Evolutionary conservation across 805 yeast genomes (phyloP), one percentile per base, ranked within the genome.

Genomic region (Saccharomycopsis sp.): DNA sequence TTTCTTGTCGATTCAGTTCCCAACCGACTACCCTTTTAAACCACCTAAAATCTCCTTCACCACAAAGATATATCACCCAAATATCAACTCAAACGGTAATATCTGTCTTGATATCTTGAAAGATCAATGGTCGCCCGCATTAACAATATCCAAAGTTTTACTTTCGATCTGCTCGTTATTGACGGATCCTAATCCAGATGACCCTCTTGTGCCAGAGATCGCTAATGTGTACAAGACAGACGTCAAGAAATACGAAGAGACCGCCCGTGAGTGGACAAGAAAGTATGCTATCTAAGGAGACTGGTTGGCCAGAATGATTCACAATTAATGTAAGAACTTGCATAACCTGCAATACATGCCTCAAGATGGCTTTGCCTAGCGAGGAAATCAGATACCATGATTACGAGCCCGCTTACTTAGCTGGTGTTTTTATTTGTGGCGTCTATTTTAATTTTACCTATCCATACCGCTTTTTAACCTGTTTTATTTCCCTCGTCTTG

Each of bases 81-180:
- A 93, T 76, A 93, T 93, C 78, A 92, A 93, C 76, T 84, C 93
- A 57, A 89, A 89, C 70, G 99, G 99, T 72, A 87, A 91, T 74
- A 93, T 93, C 69, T 93, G 99, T 81, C 81, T 93, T 65, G 99
- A 94, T 75, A 93, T 94, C 71, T 82, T 94, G 72, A 92, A 93
- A 74, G 98, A 94, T 71, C 96, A 93, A 73, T 94, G 99, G 99
- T 92, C 98, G 24, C 99, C 99, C 24, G 98, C 97, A 42, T 80
- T 94, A 70, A 94, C 98, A 55, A 89, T 94, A 66, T 90, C 98
- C 20, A 94, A 94, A 77, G 97, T 94, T 59, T 81, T 94, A 65
- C 81, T 94, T 66, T 91, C 97, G 38, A 93, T 94, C 69, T 92
- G 97, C 72, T 93, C 98, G 15, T 78, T 94, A 73, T 82, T 94